These are phyloP conservation scores for Phytophthora nicotianae DNA, from an alignment of 352 stramenopile species.

Conservation along the genomic window DNA sequence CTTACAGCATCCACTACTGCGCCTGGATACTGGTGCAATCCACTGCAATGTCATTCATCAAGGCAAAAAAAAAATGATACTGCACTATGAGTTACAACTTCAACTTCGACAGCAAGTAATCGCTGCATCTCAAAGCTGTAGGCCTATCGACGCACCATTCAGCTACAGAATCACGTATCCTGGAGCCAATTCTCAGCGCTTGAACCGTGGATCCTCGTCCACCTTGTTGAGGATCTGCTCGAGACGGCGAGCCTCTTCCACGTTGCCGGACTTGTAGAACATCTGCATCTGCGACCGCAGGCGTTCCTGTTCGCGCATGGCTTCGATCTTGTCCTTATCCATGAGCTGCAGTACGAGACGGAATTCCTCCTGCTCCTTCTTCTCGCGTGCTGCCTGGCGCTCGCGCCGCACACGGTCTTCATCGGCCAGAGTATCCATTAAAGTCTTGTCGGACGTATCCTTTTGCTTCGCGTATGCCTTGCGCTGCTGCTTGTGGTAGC, in stretches of 20 bases:
- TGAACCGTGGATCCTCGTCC: conserved; percentile 51
- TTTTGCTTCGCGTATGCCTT: conserved; percentile 47
- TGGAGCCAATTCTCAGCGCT: conserved; percentile 15
- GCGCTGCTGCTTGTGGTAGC: conserved; percentile 88
- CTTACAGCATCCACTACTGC: too few relatives aligned
- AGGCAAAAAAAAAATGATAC: too few relatives aligned
- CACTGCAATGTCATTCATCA: too few relatives aligned
- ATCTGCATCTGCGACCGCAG: conserved; percentile 89
- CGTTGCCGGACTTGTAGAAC: conserved; percentile 91
- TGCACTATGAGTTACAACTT: too few relatives aligned
- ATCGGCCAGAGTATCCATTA: conserved; percentile 45
- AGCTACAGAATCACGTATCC: conserved; percentile 4
- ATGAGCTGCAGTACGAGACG: conserved; percentile 79
- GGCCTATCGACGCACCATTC: neutral
- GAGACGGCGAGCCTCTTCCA: conserved; percentile 80
- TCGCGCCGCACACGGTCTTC: conserved; percentile 74
- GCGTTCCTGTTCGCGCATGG: conserved; percentile 86
- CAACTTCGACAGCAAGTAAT: too few relatives aligned
- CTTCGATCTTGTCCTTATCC: conserved; percentile 86
- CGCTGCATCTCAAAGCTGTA: neutral
- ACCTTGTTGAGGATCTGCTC: conserved; percentile 80
- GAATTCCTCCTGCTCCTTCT: conserved; percentile 80
- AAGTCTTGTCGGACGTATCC: conserved; percentile 14
- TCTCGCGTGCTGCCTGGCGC: conserved; percentile 50
- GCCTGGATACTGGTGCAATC: too few relatives aligned